These are phyloP conservation scores for Aphanomyces euteiches DNA, from an alignment of 352 stramenopile species.

Conservation along the genomic window DNA sequence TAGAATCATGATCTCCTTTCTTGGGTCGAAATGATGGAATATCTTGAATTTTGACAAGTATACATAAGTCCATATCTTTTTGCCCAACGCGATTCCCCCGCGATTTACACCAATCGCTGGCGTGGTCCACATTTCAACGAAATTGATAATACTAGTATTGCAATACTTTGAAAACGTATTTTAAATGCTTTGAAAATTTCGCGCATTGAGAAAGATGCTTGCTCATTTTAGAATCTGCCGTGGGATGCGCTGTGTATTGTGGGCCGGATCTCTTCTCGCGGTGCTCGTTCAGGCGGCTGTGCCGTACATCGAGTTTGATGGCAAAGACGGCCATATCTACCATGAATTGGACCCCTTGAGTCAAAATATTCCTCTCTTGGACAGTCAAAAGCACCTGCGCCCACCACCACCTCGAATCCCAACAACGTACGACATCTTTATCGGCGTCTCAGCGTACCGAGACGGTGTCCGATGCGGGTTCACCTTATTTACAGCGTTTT, in stretches of 20 bases:
- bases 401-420: slow-evolving; percentile 20
- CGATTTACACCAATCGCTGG: no score
- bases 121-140: no score
- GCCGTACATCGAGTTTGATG: background rate
- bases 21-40: no score
- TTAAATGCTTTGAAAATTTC: background rate
- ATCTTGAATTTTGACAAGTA: no score
- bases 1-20: no score
- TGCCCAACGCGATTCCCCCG: no score
- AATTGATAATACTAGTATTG: no score
- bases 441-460: slow-evolving; percentile 26
- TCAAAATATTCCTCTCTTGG: slow-evolving; percentile 14
- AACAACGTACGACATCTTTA: slow-evolving; percentile 23
- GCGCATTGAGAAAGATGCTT: background rate
- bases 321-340: background rate
- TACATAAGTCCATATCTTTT: no score
- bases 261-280: background rate
- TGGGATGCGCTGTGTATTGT: background rate
- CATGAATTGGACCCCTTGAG: slow-evolving; percentile 13
- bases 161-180: background rate
- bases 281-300: no score
- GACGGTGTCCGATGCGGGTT: slow-evolving; percentile 25
- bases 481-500: slow-evolving; percentile 28
- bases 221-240: background rate
- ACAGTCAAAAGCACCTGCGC: slow-evolving; percentile 2